phyloP scores from a whole-genome alignment of 2,329 filamentous ascomycete genomes.

The Exserohilum rostratum region DNA sequence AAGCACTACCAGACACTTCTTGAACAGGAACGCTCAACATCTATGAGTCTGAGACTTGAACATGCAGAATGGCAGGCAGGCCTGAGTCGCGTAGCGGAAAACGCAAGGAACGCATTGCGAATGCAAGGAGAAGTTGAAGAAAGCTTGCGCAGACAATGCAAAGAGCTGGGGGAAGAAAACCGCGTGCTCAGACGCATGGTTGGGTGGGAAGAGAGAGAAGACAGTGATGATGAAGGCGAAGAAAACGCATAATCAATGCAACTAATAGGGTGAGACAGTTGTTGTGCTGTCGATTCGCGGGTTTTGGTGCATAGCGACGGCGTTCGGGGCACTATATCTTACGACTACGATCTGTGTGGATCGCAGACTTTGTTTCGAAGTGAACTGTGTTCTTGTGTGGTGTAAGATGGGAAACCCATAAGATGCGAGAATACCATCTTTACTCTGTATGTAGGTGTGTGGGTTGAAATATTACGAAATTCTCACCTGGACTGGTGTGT shows the following conservation, averaged over 20 bases:
- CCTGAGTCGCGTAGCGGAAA: conserved; percentile 51
- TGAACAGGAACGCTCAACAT: conserved; percentile 51
- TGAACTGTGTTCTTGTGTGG: neutral
- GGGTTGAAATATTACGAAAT: too few species aligned
- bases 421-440: too few species aligned
- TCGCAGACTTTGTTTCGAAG: neutral
- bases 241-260: conserved; percentile 4
- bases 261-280: neutral
- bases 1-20: conserved; percentile 56
- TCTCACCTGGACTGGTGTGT: too few species aligned
- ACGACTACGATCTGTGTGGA: neutral
- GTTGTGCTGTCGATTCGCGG: neutral
- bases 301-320: conserved; percentile 31
- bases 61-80: conserved; percentile 58
- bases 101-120: conserved; percentile 49
- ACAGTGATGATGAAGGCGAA: conserved; percentile 51
- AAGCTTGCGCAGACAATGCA: conserved; percentile 48
- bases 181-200: conserved; percentile 52
- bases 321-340: conserved; percentile 15
- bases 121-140: conserved; percentile 46
- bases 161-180: conserved; percentile 56
- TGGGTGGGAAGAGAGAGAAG: conserved; percentile 53
- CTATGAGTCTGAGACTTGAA: conserved; percentile 54
- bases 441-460: too few species aligned
- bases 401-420: neutral